Conservation (phyloP, 768 basidiomycete genomes). For the Psilocybe subaeruginosa region DNA sequence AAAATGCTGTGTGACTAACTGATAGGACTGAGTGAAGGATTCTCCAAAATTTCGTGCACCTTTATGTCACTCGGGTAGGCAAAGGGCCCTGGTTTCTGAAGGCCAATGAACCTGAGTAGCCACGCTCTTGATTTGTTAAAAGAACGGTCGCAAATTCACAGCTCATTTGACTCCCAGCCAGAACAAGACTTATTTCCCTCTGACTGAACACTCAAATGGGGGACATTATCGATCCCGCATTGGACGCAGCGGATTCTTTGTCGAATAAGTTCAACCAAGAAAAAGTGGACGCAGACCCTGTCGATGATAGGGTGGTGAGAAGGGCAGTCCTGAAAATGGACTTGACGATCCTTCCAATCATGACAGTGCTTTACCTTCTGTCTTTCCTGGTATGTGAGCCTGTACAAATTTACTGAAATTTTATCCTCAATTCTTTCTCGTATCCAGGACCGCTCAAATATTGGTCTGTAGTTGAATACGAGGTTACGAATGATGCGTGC, state of each 20-base stretch:
- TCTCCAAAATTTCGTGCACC: too few species aligned
- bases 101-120: not conserved
- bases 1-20: too few species aligned
- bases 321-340: constrained; percentile 2
- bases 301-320: not conserved
- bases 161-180: not conserved
- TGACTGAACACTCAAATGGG: not conserved
- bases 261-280: not conserved
- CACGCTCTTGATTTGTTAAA: not conserved
- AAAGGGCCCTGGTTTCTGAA: not conserved
- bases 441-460: constrained; percentile 35
- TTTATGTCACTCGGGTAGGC: not conserved
- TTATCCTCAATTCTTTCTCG: not conserved
- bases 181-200: not conserved
- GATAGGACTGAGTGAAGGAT: too few species aligned
- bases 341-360: not conserved
- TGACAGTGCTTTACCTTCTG: not conserved
- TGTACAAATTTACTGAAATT: not conserved
- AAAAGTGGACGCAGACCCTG: not conserved
- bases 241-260: not conserved
- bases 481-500: not conserved
- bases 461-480: constrained; percentile 22
- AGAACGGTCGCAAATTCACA: not conserved
- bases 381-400: not conserved
- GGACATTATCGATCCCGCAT: not conserved